Percentiles rank a stretch among this genome's conserved stretches.
phyloP scores from a whole-genome alignment of 2,329 filamentous ascomycete species.

The Arthrobotrys conoides region DNA sequence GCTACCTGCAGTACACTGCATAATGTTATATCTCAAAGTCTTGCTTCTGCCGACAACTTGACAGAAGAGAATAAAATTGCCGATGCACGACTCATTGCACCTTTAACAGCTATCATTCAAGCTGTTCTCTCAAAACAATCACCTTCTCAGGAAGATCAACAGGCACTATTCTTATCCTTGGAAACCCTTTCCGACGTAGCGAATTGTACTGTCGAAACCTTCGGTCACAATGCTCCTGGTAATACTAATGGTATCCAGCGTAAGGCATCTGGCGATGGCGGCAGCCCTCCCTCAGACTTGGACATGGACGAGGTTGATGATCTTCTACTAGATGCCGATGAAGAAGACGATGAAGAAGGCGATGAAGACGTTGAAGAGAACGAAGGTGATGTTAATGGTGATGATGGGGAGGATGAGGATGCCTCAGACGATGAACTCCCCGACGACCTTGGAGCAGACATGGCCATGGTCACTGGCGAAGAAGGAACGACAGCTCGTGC shows the following conservation, averaged over 20 bases:
- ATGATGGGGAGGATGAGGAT: slow-evolving; percentile 66
- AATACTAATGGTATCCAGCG: slow-evolving; percentile 66
- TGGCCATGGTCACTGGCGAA: slow-evolving; percentile 75
- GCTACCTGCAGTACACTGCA: slow-evolving; percentile 43
- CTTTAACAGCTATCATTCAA: slow-evolving; percentile 29
- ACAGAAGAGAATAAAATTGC: slow-evolving; percentile 24
- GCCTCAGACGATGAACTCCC: slow-evolving; percentile 71
- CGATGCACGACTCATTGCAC: slow-evolving; percentile 31
- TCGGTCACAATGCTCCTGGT: slow-evolving; percentile 27
- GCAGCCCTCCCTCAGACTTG: slow-evolving; percentile 64
- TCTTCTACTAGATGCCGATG: background rate
- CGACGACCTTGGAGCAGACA: slow-evolving; percentile 75
- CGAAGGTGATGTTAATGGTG: slow-evolving; percentile 56
- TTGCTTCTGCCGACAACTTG: slow-evolving; percentile 4
- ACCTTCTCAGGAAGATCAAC: slow-evolving; percentile 44
- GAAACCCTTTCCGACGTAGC: slow-evolving; percentile 43
- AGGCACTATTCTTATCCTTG: slow-evolving; percentile 49
- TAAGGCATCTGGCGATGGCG: slow-evolving; percentile 62
- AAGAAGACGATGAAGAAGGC: slow-evolving; percentile 65
- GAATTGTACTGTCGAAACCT: slow-evolving; percentile 37
- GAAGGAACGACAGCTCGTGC: slow-evolving; percentile 64
- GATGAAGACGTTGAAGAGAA: slow-evolving; percentile 65
- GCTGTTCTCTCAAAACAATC: slow-evolving; percentile 30
- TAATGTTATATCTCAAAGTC: slow-evolving; percentile 35
- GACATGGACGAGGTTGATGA: slow-evolving; percentile 63